phyloP scores from a whole-genome alignment of 73 alveolate species.

The Stentor coeruleus region DNA sequence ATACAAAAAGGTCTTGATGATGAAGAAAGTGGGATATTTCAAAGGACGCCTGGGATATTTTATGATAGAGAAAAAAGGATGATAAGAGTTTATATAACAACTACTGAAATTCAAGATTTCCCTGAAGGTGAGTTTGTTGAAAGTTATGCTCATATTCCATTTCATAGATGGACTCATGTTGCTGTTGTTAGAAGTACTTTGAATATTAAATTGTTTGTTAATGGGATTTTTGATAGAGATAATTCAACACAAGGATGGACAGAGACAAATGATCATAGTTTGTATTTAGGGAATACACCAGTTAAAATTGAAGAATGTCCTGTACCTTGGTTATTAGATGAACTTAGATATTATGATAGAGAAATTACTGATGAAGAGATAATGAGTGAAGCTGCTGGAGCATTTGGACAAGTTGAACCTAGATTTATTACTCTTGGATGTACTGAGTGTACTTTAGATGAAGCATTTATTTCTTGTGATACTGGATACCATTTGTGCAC shows the following conservation, averaged over 20 bases:
- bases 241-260: slow-evolving; percentile 37
- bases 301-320: slow-evolving; percentile 51
- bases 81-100: slow-evolving; percentile 18
- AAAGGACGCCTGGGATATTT: slow-evolving; percentile 41
- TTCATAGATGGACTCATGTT: slow-evolving; percentile 61
- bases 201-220: slow-evolving; percentile 51
- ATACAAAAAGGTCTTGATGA: slow-evolving; percentile 52
- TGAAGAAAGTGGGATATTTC: slow-evolving; percentile 9
- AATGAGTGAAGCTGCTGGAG: slow-evolving; percentile 53
- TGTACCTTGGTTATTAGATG: slow-evolving; percentile 52
- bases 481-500: slow-evolving; percentile 73
- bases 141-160: slow-evolving; percentile 44
- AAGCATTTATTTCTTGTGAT: slow-evolving; percentile 59
- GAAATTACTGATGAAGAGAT: slow-evolving; percentile 51
- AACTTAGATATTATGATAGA: slow-evolving; percentile 41
- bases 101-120: slow-evolving; percentile 29
- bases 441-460: slow-evolving; percentile 44
- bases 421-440: slow-evolving; percentile 65
- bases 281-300: slow-evolving; percentile 65
- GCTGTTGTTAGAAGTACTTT: slow-evolving; percentile 40
- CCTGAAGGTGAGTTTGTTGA: slow-evolving; percentile 34
- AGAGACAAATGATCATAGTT: slow-evolving; percentile 36
- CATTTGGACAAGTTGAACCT: slow-evolving; percentile 61
- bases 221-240: slow-evolving; percentile 68
- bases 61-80: slow-evolving; percentile 36